Evolutionary conservation across 805 yeast species (phyloP).

Genomic region (Wickerhamiella dianesei): DNA sequence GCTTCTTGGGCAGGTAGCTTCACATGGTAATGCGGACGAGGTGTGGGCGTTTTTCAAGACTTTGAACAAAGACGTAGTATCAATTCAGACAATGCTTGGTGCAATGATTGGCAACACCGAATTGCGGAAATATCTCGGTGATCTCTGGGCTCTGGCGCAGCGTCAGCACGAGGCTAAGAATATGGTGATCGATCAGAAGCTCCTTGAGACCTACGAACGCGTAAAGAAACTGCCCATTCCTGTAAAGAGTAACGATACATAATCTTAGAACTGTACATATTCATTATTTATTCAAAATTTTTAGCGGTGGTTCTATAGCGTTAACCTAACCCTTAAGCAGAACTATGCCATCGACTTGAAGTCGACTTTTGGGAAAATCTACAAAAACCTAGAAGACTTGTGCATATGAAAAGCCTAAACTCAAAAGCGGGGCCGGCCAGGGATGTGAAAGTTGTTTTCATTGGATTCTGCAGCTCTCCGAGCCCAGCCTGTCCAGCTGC

Average conservation of each 20-base stretch:
- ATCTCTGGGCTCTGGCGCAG: constrained; percentile 14
- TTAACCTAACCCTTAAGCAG: not conserved
- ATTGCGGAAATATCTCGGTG: constrained; percentile 8
- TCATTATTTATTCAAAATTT: not conserved
- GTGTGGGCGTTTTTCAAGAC: constrained; percentile 15
- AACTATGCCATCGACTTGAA: no score
- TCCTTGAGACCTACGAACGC: constrained; percentile 14
- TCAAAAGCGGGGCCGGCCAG: no score
- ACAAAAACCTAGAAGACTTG: no score
- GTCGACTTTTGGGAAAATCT: no score
- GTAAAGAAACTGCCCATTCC: constrained; percentile 3
- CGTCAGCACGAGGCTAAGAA: constrained; percentile 15
- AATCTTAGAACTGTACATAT: not conserved
- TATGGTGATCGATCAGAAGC: constrained; percentile 14
- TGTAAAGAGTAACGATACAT: not conserved
- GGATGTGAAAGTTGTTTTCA: no score
- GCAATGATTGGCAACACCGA: constrained; percentile 13
- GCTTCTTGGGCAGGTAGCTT: constrained; percentile 10
- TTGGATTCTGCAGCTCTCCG: not conserved
- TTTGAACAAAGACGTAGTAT: constrained; percentile 17
- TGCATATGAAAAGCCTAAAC: no score
- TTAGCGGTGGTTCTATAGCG: not conserved
- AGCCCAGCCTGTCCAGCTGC: not conserved
- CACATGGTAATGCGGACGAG: constrained; percentile 10
- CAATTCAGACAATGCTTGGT: constrained; percentile 18